Percentiles rank a stretch among this genome's conserved stretches.
Evolutionary conservation across 768 basidiomycete genomes (phyloP).

Genomic region (Auricularia sp.): DNA sequence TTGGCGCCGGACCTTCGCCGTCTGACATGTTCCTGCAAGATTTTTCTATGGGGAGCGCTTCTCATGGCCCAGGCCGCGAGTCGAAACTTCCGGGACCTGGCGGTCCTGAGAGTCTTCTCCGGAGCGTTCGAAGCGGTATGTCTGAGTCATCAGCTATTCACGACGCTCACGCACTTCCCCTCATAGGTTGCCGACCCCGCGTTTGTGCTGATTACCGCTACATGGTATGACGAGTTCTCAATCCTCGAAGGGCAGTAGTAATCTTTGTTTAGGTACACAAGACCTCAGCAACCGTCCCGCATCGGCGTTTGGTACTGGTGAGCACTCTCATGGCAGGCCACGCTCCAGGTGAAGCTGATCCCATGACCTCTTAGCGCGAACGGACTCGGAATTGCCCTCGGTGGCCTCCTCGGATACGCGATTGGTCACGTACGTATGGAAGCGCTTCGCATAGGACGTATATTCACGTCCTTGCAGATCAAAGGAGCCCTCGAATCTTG

Average conservation of each 20-base stretch:
- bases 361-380: constrained; percentile 17
- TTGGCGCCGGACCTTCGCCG: constrained; percentile 1
- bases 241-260: too few relatives aligned
- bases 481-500: constrained; percentile 22
- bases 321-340: not conserved
- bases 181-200: not conserved
- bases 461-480: constrained; percentile 10
- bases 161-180: not conserved
- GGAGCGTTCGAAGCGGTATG: constrained; percentile 30
- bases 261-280: constrained; percentile 23
- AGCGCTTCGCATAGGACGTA: not conserved
- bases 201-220: constrained; percentile 27
- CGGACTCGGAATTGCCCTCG: constrained; percentile 30
- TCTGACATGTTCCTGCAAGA: not conserved
- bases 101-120: constrained; percentile 27
- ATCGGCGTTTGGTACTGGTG: constrained; percentile 26
- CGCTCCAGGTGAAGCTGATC: not conserved
- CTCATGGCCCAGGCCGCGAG: constrained; percentile 32
- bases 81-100: constrained; percentile 26
- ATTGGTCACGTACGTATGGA: constrained; percentile 16
- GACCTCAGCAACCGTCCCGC: constrained; percentile 28
- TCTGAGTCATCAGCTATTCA: not conserved
- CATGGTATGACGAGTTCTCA: constrained; percentile 1
- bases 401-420: constrained; percentile 28
- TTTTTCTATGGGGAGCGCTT: constrained; percentile 26